Evolutionary conservation across 2,329 filamentous ascomycete genomes (phyloP), one percentile per base, ranked within the genome.

Genomic region (Colletotrichum costaricense): DNA sequence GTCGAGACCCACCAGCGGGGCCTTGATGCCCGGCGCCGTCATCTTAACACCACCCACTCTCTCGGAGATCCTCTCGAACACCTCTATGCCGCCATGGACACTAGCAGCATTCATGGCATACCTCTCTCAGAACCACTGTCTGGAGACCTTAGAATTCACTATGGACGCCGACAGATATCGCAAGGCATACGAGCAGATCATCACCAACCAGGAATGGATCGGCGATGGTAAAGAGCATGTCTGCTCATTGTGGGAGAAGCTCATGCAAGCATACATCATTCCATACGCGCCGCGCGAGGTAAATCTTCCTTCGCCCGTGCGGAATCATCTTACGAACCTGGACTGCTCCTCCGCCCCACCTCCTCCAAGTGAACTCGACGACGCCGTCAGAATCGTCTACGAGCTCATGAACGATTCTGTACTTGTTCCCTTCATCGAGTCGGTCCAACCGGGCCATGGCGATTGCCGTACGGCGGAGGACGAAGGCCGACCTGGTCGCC

Each of bases 371-470:
- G 90, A 92, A 67, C 87, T 99, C 19, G 93, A 97, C 73, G 90
- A 94, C 63, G 95, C 97, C 24, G 93, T 97, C 28, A 89, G 90
- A 74, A 97, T 98, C 74, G 94, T 98, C 54, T 95, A 96, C 81
- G 97, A 98, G 77, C 87, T 99, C 69, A 98, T 99, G 95, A 97
- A 98, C 78, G 97, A 98, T 81, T 98, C 95, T 4, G 94, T 98
- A 0, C 87, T 98, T 64, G 92, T 98, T 0, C 95, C 96, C 0
- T 99, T 98, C 80, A 88, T 98, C 67, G 96, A 98, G 75, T 89
- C 88, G 0, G 83, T 89, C n/a, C 78, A 84, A 5, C 79, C 84
- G 2, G 76, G 77, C 64, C 82, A 81, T 66, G 78, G 82, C 1
- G 83, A 85, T 14, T 77, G 78, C 19, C 76, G 78, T 11, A 70